These are phyloP conservation scores for Fragaria nilgerrensis DNA, from an alignment of 306 rosid species.

Conservation along the genomic window DNA sequence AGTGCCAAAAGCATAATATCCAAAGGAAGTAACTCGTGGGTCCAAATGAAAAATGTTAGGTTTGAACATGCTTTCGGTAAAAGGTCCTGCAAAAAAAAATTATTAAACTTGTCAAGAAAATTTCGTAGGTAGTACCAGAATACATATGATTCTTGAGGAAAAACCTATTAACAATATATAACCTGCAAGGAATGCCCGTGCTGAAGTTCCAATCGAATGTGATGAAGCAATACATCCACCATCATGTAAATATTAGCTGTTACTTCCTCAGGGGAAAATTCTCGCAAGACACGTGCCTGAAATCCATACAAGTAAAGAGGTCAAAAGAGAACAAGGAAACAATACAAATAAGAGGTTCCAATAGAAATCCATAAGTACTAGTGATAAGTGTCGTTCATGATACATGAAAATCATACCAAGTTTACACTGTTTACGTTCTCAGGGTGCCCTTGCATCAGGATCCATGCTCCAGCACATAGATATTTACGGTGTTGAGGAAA, in stretches of 20 bases:
- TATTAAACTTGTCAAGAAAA: neutral
- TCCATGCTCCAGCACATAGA: constrained; percentile 98
- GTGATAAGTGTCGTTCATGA: constrained; percentile 16
- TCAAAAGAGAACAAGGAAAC: neutral
- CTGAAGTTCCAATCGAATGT: constrained; percentile 87
- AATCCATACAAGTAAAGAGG: constrained; percentile 23
- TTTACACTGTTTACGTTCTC: constrained; percentile 77
- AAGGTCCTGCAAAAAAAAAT: constrained; percentile 62
- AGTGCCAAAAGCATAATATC: constrained; percentile 95
- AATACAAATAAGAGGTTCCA: neutral
- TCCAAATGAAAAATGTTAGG: constrained; percentile 86
- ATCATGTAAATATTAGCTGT: constrained; percentile 86
- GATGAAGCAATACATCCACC: constrained; percentile 97
- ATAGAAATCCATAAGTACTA: neutral
- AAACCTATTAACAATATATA: constrained; percentile 16
- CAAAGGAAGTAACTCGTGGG: constrained; percentile 89
- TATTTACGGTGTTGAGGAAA: constrained; percentile 73
- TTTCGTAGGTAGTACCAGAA: constrained; percentile 11
- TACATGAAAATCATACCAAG: constrained; percentile 53
- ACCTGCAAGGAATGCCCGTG: constrained; percentile 88
- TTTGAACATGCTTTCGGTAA: constrained; percentile 75
- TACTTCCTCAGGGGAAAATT: constrained; percentile 92
- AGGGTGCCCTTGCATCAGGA: constrained; percentile 87
- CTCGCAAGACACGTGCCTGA: constrained; percentile 89
- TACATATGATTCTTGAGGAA: constrained; percentile 14